Base-by-base conservation (phyloP, 345 rosid genomes). In the Orychophragmus violaceus region DNA sequence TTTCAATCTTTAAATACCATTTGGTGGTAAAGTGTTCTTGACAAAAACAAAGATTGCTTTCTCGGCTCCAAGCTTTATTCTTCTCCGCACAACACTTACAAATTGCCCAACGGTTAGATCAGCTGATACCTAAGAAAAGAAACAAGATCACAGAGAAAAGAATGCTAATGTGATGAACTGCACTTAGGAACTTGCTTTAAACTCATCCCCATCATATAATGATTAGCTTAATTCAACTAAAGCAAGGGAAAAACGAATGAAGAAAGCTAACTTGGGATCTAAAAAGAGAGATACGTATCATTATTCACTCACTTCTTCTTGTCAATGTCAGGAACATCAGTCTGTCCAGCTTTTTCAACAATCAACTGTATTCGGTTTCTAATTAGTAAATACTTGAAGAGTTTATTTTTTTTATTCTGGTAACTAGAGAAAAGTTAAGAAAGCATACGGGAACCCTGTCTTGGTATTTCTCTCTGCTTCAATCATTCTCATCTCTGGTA, bases 41-140 rank as follows among this genome's bases (percentile, higher is more conserved):
- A 91, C 84, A 62, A 91, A 88, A 77, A 91, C 84, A 80, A 91
- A 91, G 69, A 91, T 86, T 2, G 91, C 93, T 76, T 83, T 91
- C 60, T 91, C 96, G 2, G 93, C 87, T 48, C 88, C 84, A 65
- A 83, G 83, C 70, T 86, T 88, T 74, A 88, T 91, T 73, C 96
- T 85, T 79, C 86, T 88, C 41, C 93, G 77, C 61, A 88, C 85
- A 21, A 91, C 93, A 48, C 88, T 88, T 0, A 88, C 97, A 44
- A 91, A 91, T 65, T 88, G 97, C 7, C 96, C 96, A 25, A 88
- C 87, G 0, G 93, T 83, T 45, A 91, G 77, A 71, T 88, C 93
- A 49, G 95, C 88, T 3, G 96, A 70, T 88, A 91, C 68, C 97
- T 91, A 46, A 25, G 3, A 52, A 60, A 28, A 71, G 60, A 41